Conservation (phyloP, 2,329 filamentous ascomycete genomes). For the Hypoxylon sp. region DNA sequence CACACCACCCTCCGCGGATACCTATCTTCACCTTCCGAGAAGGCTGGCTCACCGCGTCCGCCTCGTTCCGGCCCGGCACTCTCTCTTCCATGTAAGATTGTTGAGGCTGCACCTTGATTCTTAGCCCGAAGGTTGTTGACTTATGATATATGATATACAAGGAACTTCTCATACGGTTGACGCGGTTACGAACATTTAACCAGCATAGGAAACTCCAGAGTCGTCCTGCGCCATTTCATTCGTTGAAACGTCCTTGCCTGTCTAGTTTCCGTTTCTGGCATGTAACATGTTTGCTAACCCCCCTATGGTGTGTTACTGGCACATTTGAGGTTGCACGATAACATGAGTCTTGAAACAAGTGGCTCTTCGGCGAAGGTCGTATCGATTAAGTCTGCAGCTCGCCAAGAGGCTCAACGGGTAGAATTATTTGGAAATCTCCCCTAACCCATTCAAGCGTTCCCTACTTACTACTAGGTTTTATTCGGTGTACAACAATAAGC, state of each 20-base stretch:
- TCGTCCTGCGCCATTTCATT: constrained; percentile 30
- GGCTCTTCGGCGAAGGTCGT: constrained; percentile 20
- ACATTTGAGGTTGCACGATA: constrained; percentile 29
- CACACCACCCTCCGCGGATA: constrained; percentile 11
- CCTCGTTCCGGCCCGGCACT: constrained; percentile 20
- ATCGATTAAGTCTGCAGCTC: constrained; percentile 34
- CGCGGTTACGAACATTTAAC: constrained; percentile 27
- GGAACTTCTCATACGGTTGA: constrained; percentile 3
- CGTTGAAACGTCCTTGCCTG: constrained; percentile 26
- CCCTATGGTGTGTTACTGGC: constrained; percentile 31
- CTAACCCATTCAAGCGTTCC: constrained; percentile 31
- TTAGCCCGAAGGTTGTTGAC: constrained; percentile 16
- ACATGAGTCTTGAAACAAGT: constrained; percentile 37
- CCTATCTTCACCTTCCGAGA: constrained; percentile 22
- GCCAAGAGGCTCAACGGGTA: constrained; percentile 28
- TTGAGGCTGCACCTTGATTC: constrained; percentile 9
- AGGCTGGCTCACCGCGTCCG: constrained; percentile 28
- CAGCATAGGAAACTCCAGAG: constrained; percentile 39
- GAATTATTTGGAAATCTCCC: constrained; percentile 22
- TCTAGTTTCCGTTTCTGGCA: constrained; percentile 37
- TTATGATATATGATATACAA: not conserved
- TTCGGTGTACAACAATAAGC: not conserved
- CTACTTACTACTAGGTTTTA: not conserved
- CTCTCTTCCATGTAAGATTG: not conserved
- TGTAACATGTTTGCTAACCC: constrained; percentile 42